phyloP scores from a whole-genome alignment of 768 basidiomycete genomes.

The Daedaleopsis nitida region DNA sequence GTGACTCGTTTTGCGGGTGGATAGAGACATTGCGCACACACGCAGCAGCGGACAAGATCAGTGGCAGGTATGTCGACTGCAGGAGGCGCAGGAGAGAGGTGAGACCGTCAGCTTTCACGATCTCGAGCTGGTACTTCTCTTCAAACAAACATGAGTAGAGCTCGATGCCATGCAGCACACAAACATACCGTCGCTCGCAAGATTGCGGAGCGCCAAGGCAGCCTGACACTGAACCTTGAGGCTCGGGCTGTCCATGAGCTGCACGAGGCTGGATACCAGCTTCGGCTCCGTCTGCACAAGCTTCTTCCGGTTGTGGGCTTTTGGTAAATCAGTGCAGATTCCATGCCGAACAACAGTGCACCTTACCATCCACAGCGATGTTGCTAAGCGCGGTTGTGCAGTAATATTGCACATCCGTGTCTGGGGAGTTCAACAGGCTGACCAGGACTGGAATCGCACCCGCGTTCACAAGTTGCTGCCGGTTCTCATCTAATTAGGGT shows the following conservation, averaged over 20 bases:
- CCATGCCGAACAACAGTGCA: conserved; percentile 4
- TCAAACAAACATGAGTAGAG: conserved; percentile 6
- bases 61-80: conserved; percentile 94
- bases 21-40: conserved; percentile 99
- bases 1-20: conserved; percentile 97
- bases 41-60: conserved; percentile 96
- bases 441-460: conserved; percentile 98
- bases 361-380: conserved; percentile 91
- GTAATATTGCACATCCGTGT: conserved; percentile 99
- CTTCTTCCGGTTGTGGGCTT: conserved; percentile 89
- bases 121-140: conserved; percentile 99
- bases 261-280: conserved; percentile 89
- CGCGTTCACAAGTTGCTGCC: conserved; percentile 97
- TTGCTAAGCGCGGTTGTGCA: conserved; percentile 98
- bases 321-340: neutral
- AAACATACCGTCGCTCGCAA: conserved; percentile 89
- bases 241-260: conserved; percentile 95
- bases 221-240: conserved; percentile 99
- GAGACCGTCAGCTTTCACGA: conserved; percentile 94
- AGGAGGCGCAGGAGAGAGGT: conserved; percentile 90
- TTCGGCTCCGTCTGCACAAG: conserved; percentile 93
- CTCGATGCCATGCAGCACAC: neutral
- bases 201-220: conserved; percentile 91
- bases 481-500: conserved; percentile 81
- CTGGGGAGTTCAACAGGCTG: conserved; percentile 88